phyloP scores from a whole-genome alignment of 139 green algal genomes.

The Chlorella sorokiniana region DNA sequence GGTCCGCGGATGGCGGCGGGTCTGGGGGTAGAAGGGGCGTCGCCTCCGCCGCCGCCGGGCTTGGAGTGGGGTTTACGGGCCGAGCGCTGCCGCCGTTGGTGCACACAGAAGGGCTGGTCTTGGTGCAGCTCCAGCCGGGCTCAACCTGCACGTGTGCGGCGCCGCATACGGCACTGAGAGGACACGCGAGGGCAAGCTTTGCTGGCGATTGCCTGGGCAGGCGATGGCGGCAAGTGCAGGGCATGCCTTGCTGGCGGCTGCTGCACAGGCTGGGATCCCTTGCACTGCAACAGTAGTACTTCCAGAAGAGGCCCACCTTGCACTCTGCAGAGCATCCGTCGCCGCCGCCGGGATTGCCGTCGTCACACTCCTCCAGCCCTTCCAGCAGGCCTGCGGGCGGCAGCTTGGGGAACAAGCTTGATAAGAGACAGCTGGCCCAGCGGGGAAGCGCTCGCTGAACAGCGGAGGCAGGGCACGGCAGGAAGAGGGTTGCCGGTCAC shows the following conservation, averaged over 20 bases:
- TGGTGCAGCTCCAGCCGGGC: conserved; percentile 44
- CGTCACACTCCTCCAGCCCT: conserved; percentile 85
- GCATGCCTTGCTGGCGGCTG: too few relatives aligned
- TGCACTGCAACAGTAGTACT: background rate
- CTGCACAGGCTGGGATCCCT: background rate
- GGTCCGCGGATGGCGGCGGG: too few relatives aligned
- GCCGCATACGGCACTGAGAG: too few relatives aligned
- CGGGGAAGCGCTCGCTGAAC: too few relatives aligned
- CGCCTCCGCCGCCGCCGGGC: background rate
- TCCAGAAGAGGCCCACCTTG: conserved; percentile 34
- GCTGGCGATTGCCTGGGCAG: too few relatives aligned
- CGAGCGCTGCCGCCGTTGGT: background rate
- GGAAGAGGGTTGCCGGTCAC: too few relatives aligned
- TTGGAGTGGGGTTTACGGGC: background rate
- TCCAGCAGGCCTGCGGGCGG: conserved; percentile 63
- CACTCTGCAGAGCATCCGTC: conserved; percentile 78
- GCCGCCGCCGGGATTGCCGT: conserved; percentile 65
- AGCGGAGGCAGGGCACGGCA: too few relatives aligned
- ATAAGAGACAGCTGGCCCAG: too few relatives aligned
- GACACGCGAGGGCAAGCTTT: too few relatives aligned
- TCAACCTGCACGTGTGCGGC: background rate
- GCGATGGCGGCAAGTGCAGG: too few relatives aligned
- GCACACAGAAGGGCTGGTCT: conserved; percentile 46
- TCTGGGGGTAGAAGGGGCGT: background rate
- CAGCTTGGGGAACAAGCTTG: too few relatives aligned